Evolutionary conservation across 768 basidiomycete species (phyloP), one percentile per base, ranked within the genome.

Genomic region (Podaxis sp.): DNA sequence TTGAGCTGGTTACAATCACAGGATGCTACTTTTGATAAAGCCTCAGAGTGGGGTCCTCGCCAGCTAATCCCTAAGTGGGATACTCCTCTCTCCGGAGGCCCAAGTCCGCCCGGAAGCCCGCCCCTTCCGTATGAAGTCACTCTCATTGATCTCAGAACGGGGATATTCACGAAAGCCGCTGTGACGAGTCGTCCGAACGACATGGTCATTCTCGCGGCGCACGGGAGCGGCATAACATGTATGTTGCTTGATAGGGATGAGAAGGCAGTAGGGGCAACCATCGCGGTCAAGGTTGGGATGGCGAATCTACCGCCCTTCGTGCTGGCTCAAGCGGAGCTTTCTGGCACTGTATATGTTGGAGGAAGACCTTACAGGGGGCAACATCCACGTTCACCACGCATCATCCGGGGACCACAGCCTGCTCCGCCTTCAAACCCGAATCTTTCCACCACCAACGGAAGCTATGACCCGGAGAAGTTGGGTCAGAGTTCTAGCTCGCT

Each of bases 281-380:
- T 63, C 8, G 52, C 57, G 12, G 30, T 24, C 12, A 59, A 66
- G 26, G 68, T 69, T 15, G 70, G 67, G 15, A 71, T 71, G 70
- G 63, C 40, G n/a, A 69, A 68, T 46, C 22, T 71, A 6, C 69
- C 70, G 1, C 57, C 70, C 12, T 71, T 70, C 52, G 63, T 68
- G 4, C 62, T 71, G 2, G 61, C 61, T n/a, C 54, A 63, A 19
- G 42, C 54, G 26, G 48, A 56, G 22, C 24, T 40, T 4, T 49
- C 55, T 4, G 61, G 54, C 2, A 63, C 61, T 28, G 55, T 63
- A 19, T 63, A 63, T 8, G 61, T 63, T n/a, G 53, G 61, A 3
- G 44, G 54, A 19, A n/a, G 38, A 7, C 8, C 13, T 51, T 51
- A 24, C 26, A 51, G 24, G 26, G 49, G 24, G 26, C 7, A 3